Conservation (phyloP, 192 early-diverging fungal genomes). For the Geranomyces variabilis region DNA sequence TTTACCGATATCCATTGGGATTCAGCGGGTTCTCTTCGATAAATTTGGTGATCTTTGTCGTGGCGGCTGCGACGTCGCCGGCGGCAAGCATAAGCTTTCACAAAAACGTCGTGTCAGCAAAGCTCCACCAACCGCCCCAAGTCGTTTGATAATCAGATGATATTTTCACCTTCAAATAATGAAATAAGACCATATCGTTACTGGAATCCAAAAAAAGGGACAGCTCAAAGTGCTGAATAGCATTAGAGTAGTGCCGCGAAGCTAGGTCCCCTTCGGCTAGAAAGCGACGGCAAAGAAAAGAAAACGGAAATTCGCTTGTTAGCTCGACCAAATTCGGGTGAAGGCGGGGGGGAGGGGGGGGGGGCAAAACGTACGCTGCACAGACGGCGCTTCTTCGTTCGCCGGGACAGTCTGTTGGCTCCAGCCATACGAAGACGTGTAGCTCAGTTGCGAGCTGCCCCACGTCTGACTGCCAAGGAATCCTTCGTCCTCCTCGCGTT, state of each 20-base stretch:
- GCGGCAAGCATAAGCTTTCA: slow-evolving; percentile 10
- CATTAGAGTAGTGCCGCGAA: slow-evolving; percentile 24
- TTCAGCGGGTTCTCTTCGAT: slow-evolving; percentile 1
- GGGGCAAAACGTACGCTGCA: not conserved
- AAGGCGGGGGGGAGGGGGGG: too few species aligned
- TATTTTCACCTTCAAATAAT: slow-evolving; percentile 24
- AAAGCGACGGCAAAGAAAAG: not conserved
- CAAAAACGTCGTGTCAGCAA: not conserved
- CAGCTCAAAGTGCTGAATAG: slow-evolving; percentile 25
- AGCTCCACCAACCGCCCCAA: not conserved
- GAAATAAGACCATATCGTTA: slow-evolving; percentile 32
- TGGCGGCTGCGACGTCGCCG: slow-evolving; percentile 7
- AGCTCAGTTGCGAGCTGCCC: not conserved
- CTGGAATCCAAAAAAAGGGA: slow-evolving; percentile 14
- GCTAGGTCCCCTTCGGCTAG: slow-evolving; percentile 15
- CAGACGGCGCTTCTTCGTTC: not conserved
- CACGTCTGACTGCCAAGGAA: not conserved
- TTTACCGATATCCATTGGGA: slow-evolving; percentile 24
- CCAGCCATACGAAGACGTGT: not conserved
- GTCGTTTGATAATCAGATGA: not conserved
- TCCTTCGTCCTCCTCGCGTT: not conserved
- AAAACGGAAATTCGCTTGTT: not conserved
- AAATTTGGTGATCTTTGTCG: slow-evolving; percentile 6
- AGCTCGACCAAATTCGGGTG: not conserved
- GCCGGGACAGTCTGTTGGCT: not conserved